phyloP scores from a whole-genome alignment of 139 green algal genomes.

The Asterochloris erici region DNA sequence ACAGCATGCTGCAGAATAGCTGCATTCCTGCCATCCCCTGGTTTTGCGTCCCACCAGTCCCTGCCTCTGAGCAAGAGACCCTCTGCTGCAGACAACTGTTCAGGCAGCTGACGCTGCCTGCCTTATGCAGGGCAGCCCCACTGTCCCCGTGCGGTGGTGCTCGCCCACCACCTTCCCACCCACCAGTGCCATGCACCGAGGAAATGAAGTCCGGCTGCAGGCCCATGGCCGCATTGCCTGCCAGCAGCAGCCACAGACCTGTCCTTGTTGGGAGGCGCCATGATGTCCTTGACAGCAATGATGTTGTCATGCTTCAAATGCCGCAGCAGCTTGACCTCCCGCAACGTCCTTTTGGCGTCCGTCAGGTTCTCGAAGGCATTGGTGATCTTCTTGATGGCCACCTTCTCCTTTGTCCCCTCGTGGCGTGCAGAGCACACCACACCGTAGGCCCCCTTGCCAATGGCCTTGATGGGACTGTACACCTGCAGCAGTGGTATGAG shows the following conservation, averaged over 20 bases:
- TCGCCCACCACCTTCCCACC: no score
- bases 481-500: constrained; percentile 88
- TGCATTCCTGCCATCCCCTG: no score
- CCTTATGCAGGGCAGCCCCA: no score
- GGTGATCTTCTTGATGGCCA: constrained; percentile 97
- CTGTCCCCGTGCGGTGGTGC: no score
- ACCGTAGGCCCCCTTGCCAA: constrained; percentile 97
- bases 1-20: no score
- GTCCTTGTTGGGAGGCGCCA: constrained; percentile 34
- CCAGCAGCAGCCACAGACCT: neutral
- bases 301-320: constrained; percentile 90
- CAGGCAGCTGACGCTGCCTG: no score
- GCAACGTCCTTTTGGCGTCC: constrained; percentile 87
- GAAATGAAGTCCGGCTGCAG: no score
- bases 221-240: no score
- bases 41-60: no score
- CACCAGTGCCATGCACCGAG: no score
- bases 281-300: constrained; percentile 70
- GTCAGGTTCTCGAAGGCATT: constrained; percentile 96
- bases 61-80: no score
- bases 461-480: constrained; percentile 74
- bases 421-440: constrained; percentile 95
- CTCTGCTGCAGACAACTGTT: no score
- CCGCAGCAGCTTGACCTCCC: constrained; percentile 94
- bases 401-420: constrained; percentile 68